Evolutionary conservation across 257 asterid species (phyloP).

Genomic region (Parsonsia alboflavescens): DNA sequence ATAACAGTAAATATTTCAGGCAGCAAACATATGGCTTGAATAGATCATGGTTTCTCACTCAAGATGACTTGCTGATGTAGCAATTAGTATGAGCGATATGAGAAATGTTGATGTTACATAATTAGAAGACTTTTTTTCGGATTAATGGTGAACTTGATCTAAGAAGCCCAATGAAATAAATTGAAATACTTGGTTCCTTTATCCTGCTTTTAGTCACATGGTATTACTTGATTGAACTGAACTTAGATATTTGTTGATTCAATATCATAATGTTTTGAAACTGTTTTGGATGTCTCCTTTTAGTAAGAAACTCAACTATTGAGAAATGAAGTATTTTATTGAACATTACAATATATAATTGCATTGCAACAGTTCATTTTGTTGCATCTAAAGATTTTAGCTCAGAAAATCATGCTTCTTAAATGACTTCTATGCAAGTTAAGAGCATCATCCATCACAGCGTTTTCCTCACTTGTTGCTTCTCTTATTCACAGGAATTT

Average conservation of each 20-base stretch:
- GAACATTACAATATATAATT: background rate
- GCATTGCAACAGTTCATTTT: background rate
- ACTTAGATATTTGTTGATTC: background rate
- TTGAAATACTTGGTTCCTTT: background rate
- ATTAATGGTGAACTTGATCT: background rate
- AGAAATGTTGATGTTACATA: background rate
- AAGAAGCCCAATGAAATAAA: background rate
- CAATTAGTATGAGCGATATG: background rate
- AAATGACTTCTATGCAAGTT: background rate
- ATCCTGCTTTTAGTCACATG: too few relatives aligned
- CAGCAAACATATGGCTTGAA: background rate
- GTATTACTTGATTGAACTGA: background rate
- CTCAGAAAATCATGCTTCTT: background rate
- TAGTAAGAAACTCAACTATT: background rate
- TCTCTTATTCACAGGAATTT: slow-evolving; percentile 28
- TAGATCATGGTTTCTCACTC: background rate
- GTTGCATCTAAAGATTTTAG: background rate
- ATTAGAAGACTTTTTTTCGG: background rate
- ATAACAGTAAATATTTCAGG: background rate
- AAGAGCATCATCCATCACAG: background rate
- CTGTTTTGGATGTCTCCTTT: background rate
- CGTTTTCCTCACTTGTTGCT: background rate
- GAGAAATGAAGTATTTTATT: background rate
- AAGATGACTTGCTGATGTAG: background rate
- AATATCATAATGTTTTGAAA: background rate